A percentile compares a stretch with the other conserved stretches of the same genome.
Evolutionary conservation across 805 yeast species (phyloP).

Genomic region (Diddensiella santjacobensis): DNA sequence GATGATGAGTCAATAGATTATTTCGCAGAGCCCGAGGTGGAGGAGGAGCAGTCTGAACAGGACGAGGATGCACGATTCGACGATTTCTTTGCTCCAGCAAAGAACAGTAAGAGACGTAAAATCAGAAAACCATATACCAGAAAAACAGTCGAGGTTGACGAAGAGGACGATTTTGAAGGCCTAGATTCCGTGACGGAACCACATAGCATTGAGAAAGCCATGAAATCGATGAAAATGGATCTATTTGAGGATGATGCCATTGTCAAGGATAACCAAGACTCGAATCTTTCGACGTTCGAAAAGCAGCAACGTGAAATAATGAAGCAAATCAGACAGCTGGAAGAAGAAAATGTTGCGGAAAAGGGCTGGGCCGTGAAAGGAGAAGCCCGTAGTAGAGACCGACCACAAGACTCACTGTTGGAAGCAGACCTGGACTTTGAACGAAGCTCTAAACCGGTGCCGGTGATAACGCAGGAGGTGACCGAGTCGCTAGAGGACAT

Average conservation of each 20-base stretch:
- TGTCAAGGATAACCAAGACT: slow-evolving; percentile 50
- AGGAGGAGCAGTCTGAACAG: slow-evolving; percentile 35
- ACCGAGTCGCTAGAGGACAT: slow-evolving; percentile 86
- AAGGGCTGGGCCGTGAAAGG: slow-evolving; percentile 95
- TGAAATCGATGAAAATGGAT: slow-evolving; percentile 34
- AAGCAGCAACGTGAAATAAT: slow-evolving; percentile 75
- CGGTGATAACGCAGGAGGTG: slow-evolving; percentile 84
- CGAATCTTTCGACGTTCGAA: slow-evolving; percentile 68
- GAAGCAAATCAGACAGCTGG: slow-evolving; percentile 72
- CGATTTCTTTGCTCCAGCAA: slow-evolving; percentile 40
- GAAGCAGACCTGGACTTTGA: slow-evolving; percentile 81
- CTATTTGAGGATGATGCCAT: slow-evolving; percentile 45
- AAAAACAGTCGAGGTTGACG: slow-evolving; percentile 13
- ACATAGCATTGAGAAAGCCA: slow-evolving; percentile 27
- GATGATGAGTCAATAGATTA: slow-evolving; percentile 47
- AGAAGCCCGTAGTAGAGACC: slow-evolving; percentile 74
- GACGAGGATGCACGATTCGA: slow-evolving; percentile 41
- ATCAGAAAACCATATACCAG: not conserved
- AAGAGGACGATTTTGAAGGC: slow-evolving; percentile 25
- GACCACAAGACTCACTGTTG: slow-evolving; percentile 81
- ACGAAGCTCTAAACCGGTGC: slow-evolving; percentile 91
- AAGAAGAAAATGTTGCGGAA: slow-evolving; percentile 82
- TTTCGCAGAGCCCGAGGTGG: slow-evolving; percentile 30
- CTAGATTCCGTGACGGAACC: slow-evolving; percentile 27
- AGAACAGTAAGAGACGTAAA: slow-evolving; percentile 5